Conservation (phyloP, 225 moss, liverwort and hornwort species). For the Marchantia polymorpha region DNA sequence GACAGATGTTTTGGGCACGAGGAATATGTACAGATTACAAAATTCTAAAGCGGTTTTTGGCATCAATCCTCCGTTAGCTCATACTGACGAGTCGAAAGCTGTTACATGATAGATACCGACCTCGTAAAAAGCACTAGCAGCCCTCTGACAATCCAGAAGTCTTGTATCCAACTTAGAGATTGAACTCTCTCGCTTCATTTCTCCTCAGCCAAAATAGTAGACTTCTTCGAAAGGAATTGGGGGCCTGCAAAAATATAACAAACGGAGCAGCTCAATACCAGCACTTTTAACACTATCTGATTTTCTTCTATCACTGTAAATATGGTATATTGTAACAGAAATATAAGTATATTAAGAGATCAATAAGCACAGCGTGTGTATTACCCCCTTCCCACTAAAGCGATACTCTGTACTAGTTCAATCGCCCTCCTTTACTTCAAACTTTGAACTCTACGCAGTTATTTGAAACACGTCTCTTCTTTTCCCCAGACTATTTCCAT, state of each 20-base stretch:
- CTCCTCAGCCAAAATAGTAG: background rate
- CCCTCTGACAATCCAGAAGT: no score
- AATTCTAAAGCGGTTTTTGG: no score
- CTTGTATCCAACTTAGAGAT: no score
- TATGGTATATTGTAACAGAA: background rate
- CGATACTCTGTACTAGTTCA: background rate
- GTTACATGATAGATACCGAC: background rate
- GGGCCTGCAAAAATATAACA: background rate
- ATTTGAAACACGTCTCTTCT: background rate
- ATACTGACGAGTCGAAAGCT: no score
- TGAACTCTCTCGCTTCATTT: background rate
- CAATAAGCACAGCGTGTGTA: no score
- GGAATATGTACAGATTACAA: no score
- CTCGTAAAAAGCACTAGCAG: no score
- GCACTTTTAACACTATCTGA: no score
- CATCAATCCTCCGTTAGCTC: no score
- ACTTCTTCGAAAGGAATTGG: background rate
- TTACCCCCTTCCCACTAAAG: no score
- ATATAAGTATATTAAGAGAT: no score
- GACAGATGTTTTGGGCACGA: no score
- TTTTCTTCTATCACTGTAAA: background rate
- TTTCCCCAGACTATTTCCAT: background rate
- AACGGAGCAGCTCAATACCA: background rate
- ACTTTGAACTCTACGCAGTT: background rate
- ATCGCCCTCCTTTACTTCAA: background rate